phyloP scores from a whole-genome alignment of 2,329 filamentous ascomycete genomes.

The Penicillium sp. region DNA sequence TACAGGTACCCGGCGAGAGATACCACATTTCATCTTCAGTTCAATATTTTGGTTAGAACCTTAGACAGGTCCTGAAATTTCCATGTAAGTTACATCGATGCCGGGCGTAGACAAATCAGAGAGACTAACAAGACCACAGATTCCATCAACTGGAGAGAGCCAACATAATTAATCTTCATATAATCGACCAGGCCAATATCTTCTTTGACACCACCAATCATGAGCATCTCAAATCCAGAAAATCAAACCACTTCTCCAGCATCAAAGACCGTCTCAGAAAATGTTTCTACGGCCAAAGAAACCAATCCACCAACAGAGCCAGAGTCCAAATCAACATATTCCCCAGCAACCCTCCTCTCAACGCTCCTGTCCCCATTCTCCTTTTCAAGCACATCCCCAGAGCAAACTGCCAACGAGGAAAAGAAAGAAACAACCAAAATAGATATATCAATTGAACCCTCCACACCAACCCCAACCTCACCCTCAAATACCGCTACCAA shows the following conservation, averaged over 20 bases:
- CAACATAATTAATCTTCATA: not conserved
- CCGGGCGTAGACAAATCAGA: too few relatives aligned
- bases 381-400: slow-evolving; percentile 4
- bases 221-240: slow-evolving; percentile 10
- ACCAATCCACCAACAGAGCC: not conserved
- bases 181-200: not conserved
- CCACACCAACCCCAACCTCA: not conserved
- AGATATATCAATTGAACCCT: not conserved
- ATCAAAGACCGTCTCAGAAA: not conserved
- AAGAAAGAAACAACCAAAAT: not conserved
- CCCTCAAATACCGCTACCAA: not conserved
- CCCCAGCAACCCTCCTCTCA: slow-evolving; percentile 8
- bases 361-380: slow-evolving; percentile 13
- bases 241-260: not conserved
- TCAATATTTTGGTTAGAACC: not conserved
- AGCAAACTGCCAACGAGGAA: not conserved
- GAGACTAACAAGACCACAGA: not conserved
- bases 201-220: not conserved
- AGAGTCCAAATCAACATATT: not conserved
- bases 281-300: not conserved
- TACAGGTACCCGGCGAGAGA: not conserved
- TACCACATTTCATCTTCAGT: not conserved
- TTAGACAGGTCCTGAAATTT: not conserved
- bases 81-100: not conserved
- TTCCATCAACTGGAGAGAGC: too few relatives aligned